phyloP scores from a whole-genome alignment of 257 asterid species.

The Solanum megistacrolobum region DNA sequence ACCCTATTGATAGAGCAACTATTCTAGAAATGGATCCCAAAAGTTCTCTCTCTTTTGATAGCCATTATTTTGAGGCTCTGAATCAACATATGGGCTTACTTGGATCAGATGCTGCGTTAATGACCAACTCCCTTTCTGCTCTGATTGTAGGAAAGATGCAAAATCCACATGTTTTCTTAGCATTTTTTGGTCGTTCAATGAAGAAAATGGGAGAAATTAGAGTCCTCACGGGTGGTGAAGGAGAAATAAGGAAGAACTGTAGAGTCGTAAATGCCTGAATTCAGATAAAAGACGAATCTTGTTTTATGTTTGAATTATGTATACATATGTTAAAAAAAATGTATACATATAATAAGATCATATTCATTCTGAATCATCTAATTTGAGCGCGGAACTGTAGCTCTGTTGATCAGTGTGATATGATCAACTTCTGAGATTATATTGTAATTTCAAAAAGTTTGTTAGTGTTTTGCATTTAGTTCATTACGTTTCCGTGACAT shows the following conservation, averaged over 20 bases:
- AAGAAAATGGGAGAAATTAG: slow-evolving; percentile 21
- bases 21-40: slow-evolving; percentile 19
- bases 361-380: background rate
- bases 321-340: background rate
- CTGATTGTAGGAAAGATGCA: slow-evolving; percentile 13
- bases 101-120: slow-evolving; percentile 4
- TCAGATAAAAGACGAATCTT: background rate
- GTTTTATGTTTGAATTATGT: background rate
- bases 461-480: background rate
- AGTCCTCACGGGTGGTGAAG: slow-evolving; percentile 12
- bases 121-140: slow-evolving; percentile 7
- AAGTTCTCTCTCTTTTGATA: slow-evolving; percentile 19
- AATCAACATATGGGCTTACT: slow-evolving; percentile 1
- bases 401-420: background rate
- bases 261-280: slow-evolving; percentile 3
- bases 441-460: background rate
- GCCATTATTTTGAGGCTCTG: slow-evolving; percentile 4
- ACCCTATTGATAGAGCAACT: slow-evolving; percentile 17
- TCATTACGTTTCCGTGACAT: background rate
- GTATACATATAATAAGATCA: background rate
- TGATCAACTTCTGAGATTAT: background rate
- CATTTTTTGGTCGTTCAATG: slow-evolving; percentile 18
- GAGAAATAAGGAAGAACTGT: slow-evolving; percentile 25
- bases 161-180: slow-evolving; percentile 8
- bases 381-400: background rate